Percentiles rank a stretch among this genome's conserved stretches.
Evolutionary conservation across 2,329 filamentous ascomycete genomes (phyloP).

Genomic region (Exophiala viscosa): DNA sequence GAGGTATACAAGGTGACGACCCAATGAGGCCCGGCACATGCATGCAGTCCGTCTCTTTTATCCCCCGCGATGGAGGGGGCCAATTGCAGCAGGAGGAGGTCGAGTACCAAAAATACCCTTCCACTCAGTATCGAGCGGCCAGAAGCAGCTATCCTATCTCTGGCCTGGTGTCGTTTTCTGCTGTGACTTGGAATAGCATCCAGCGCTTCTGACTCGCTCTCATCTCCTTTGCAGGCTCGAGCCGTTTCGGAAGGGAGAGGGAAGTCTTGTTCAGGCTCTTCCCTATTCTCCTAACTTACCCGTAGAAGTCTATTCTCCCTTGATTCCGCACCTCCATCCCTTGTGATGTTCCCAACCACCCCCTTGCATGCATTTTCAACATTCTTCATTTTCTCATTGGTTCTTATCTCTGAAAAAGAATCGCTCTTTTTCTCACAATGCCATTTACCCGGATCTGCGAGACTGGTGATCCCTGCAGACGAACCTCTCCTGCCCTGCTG

Average conservation of each 20-base stretch:
- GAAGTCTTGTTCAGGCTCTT: constrained; percentile 7
- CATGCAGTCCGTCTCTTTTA: not conserved
- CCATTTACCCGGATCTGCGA: not conserved
- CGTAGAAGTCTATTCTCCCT: not conserved
- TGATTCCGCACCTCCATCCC: not conserved
- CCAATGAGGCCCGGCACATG: constrained; percentile 4
- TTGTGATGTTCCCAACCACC: constrained; percentile 12
- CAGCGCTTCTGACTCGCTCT: constrained; percentile 19
- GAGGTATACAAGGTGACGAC: constrained; percentile 1
- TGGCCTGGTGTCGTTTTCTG: constrained; percentile 3
- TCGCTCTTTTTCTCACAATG: not conserved
- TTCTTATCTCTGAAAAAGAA: not conserved
- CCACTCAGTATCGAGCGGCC: constrained; percentile 6
- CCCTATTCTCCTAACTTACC: constrained; percentile 13
- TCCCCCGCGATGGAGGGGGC: constrained; percentile 6
- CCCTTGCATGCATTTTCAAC: not conserved
- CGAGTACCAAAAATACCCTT: constrained; percentile 22
- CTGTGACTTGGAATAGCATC: constrained; percentile 19
- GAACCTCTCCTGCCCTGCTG: constrained; percentile 1
- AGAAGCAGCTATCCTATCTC: constrained; percentile 1
- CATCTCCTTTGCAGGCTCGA: constrained; percentile 12
- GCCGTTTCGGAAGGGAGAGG: constrained; percentile 11
- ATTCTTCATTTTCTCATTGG: constrained; percentile 15
- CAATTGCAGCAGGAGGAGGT: not conserved
- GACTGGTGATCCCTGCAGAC: too few relatives aligned